Percentiles rank a stretch among this genome's conserved stretches.
Evolutionary conservation across 2,329 filamentous ascomycete genomes (phyloP).

Genomic region (Septoria linicola): DNA sequence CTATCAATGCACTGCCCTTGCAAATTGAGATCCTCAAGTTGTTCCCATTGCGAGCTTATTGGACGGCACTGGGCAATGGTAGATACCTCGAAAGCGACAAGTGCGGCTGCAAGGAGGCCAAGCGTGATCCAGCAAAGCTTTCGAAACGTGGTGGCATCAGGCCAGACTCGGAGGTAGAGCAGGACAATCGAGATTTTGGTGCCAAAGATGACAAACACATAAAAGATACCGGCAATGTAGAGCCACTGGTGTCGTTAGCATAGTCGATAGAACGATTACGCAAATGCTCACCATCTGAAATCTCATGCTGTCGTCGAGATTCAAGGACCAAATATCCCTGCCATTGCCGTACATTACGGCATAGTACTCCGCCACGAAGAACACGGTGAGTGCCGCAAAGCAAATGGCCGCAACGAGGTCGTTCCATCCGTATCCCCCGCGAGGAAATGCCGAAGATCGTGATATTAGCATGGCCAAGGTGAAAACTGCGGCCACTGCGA

Average conservation of each 20-base stretch:
- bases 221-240: slow-evolving; percentile 17
- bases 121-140: slow-evolving; percentile 13
- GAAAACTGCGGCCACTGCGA: slow-evolving; percentile 13
- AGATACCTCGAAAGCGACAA: slow-evolving; percentile 15
- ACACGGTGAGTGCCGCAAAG: slow-evolving; percentile 9
- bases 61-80: slow-evolving; percentile 14
- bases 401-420: slow-evolving; percentile 10
- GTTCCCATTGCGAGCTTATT: slow-evolving; percentile 10
- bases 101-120: slow-evolving; percentile 6
- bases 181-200: slow-evolving; percentile 22
- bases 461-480: slow-evolving; percentile 7
- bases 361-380: slow-evolving; percentile 15
- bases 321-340: slow-evolving; percentile 17
- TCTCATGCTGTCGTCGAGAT: neutral
- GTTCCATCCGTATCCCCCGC: slow-evolving; percentile 12
- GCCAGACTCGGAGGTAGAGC: slow-evolving; percentile 20
- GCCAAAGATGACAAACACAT: slow-evolving; percentile 14
- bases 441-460: neutral
- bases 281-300: slow-evolving; percentile 14
- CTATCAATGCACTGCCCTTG: slow-evolving; percentile 17
- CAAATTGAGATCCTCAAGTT: neutral
- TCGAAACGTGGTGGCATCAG: slow-evolving; percentile 1
- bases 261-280: neutral
- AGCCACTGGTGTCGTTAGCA: slow-evolving; percentile 16
- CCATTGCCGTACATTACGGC: slow-evolving; percentile 16